These are phyloP conservation scores for Populus pruinosa DNA, from an alignment of 345 rosid species.

Conservation along the genomic window DNA sequence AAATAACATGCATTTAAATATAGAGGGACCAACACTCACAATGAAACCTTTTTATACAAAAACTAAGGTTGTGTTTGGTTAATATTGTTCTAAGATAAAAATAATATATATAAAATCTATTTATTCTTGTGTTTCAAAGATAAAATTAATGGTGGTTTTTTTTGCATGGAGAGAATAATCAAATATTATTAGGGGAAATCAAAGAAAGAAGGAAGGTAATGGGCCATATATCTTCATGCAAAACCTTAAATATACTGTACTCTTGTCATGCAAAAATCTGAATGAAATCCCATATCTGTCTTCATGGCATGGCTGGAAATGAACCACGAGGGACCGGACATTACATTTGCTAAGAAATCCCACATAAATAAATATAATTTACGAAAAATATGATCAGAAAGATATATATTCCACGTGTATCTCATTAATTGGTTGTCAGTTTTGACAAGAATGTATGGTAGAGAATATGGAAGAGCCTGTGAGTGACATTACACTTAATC, in stretches of 20 bases:
- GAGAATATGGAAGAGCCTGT: constrained; percentile 11
- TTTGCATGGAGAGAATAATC: too few relatives aligned
- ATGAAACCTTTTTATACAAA: too few relatives aligned
- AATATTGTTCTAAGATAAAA: neutral
- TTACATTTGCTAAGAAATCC: neutral
- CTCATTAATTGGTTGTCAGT: constrained; percentile 12
- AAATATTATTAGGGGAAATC: too few relatives aligned
- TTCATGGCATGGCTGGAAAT: constrained; percentile 9
- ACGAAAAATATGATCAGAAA: neutral
- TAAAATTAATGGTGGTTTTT: too few relatives aligned
- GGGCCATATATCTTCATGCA: neutral
- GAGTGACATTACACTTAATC: neutral
- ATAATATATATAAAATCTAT: neutral
- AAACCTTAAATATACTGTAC: neutral
- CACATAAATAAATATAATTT: neutral
- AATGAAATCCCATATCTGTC: neutral
- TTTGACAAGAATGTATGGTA: constrained; percentile 21
- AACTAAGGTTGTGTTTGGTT: too few relatives aligned
- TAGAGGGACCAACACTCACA: too few relatives aligned
- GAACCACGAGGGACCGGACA: constrained; percentile 3
- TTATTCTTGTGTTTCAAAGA: too few relatives aligned
- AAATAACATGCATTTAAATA: neutral
- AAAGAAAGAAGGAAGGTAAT: neutral
- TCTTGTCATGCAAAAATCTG: neutral
- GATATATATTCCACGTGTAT: constrained; percentile 4